These are phyloP conservation scores for Rhizopogon vesiculosus DNA, from an alignment of 768 basidiomycete genomes.

Conservation along the genomic window DNA sequence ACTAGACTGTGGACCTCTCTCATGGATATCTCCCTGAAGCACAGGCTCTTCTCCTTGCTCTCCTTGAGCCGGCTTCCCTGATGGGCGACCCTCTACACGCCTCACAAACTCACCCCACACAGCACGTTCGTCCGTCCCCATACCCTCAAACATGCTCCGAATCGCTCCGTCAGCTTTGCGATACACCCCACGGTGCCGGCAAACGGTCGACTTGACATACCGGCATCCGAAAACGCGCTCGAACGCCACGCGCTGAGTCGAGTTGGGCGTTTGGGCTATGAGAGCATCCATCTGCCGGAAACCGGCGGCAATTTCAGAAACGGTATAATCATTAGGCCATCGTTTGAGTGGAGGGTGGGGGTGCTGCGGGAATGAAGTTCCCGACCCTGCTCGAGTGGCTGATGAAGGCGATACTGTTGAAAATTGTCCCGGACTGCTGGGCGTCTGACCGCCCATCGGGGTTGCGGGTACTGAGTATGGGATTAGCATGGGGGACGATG, in stretches of 20 bases:
- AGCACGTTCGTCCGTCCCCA: slow-evolving; percentile 52
- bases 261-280: slow-evolving; percentile 29
- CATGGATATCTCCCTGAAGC: slow-evolving; percentile 13
- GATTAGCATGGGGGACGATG: slow-evolving; percentile 8
- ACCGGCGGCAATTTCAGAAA: slow-evolving; percentile 57
- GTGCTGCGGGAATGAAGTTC: slow-evolving; percentile 40
- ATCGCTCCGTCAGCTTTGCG: slow-evolving; percentile 46
- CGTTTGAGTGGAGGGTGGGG: slow-evolving; percentile 64
- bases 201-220: slow-evolving; percentile 72
- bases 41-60: slow-evolving; percentile 17
- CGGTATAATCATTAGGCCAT: slow-evolving; percentile 76
- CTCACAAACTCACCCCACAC: slow-evolving; percentile 70
- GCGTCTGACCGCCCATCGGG: slow-evolving; percentile 14
- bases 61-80: slow-evolving; percentile 18
- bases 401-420: slow-evolving; percentile 8
- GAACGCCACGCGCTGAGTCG: slow-evolving; percentile 64
- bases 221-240: slow-evolving; percentile 67
- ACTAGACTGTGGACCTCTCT: background rate
- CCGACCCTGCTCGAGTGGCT: slow-evolving; percentile 12
- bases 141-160: slow-evolving; percentile 46
- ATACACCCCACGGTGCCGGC: slow-evolving; percentile 68
- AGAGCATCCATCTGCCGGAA: slow-evolving; percentile 48
- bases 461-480: slow-evolving; percentile 15
- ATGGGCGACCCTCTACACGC: slow-evolving; percentile 48
- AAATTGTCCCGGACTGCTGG: slow-evolving; percentile 13